Conservation (phyloP, 345 rosid species). For the Acer yangbiense region DNA sequence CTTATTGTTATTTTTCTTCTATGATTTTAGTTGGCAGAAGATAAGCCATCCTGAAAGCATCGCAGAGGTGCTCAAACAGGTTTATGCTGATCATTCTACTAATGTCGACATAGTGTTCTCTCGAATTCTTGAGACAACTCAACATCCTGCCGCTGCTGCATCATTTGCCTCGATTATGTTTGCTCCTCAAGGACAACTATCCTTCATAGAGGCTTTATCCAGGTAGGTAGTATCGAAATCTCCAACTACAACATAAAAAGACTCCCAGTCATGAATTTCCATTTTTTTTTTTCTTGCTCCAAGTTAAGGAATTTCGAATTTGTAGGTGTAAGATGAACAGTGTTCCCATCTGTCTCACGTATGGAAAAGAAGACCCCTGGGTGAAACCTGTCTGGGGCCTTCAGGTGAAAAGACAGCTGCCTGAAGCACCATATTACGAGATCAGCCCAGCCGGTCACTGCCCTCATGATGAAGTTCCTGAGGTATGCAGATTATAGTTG, state of each 20-base stretch:
- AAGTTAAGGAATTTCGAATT: slow-evolving; percentile 18
- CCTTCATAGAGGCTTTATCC: slow-evolving; percentile 71
- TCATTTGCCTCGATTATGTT: slow-evolving; percentile 91
- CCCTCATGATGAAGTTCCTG: slow-evolving; percentile 99
- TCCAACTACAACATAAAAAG: neutral
- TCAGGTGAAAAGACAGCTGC: slow-evolving; percentile 69
- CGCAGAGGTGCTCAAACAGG: slow-evolving; percentile 81
- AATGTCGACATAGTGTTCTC: slow-evolving; percentile 81
- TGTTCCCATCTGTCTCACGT: slow-evolving; percentile 77
- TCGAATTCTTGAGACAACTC: slow-evolving; percentile 68
- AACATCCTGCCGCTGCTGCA: slow-evolving; percentile 96
- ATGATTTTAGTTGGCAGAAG: slow-evolving; percentile 75
- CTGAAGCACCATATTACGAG: slow-evolving; percentile 83
- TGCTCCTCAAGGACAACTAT: slow-evolving; percentile 80
- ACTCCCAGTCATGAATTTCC: neutral
- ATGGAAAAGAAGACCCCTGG: slow-evolving; percentile 98
- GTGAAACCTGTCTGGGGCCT: slow-evolving; percentile 92
- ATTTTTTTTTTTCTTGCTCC: slow-evolving; percentile 2
- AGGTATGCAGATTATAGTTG: slow-evolving; percentile 48
- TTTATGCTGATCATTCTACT: slow-evolving; percentile 84
- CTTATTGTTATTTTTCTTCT: slow-evolving; percentile 4
- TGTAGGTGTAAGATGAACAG: slow-evolving; percentile 60
- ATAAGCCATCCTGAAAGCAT: slow-evolving; percentile 88
- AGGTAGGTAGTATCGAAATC: slow-evolving; percentile 32
- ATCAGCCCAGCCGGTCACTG: slow-evolving; percentile 99